These are phyloP conservation scores for Lignosus rhinocerotis DNA, from an alignment of 1,284 basidiomycete species.

Conservation along the genomic window DNA sequence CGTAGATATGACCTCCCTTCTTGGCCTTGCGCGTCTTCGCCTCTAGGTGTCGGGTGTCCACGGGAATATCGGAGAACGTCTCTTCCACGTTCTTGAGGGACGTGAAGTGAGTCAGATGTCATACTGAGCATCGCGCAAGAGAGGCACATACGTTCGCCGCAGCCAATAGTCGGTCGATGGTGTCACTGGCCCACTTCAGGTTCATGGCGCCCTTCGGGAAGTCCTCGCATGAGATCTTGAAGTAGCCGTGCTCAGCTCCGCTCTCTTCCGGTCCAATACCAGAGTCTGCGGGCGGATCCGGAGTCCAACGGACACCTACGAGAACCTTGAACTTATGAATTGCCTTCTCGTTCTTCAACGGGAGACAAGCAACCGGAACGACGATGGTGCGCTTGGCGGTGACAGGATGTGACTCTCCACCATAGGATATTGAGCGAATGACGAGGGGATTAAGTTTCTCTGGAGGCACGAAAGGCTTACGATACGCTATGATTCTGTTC, in stretches of 20 bases:
- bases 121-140: not conserved
- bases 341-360: slow-evolving; percentile 60
- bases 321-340: slow-evolving; percentile 80
- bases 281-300: slow-evolving; percentile 65
- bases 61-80: slow-evolving; percentile 62
- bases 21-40: slow-evolving; percentile 69
- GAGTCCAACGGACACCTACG: slow-evolving; percentile 82
- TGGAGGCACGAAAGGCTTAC: slow-evolving; percentile 74
- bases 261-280: slow-evolving; percentile 48
- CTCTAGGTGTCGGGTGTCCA: slow-evolving; percentile 78
- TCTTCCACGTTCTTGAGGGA: slow-evolving; percentile 47
- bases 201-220: slow-evolving; percentile 80
- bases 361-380: slow-evolving; percentile 70
- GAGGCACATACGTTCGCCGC: slow-evolving; percentile 73
- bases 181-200: slow-evolving; percentile 83
- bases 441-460: slow-evolving; percentile 57
- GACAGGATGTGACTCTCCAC: slow-evolving; percentile 71
- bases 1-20: slow-evolving; percentile 65
- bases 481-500: slow-evolving; percentile 55
- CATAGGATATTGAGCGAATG: slow-evolving; percentile 76
- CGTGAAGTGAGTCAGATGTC: not conserved
- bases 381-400: slow-evolving; percentile 71
- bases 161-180: slow-evolving; percentile 66
- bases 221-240: slow-evolving; percentile 86
- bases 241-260: slow-evolving; percentile 66